Conservation (phyloP, 2,329 filamentous ascomycete species). For the Cladosporium sp. region DNA sequence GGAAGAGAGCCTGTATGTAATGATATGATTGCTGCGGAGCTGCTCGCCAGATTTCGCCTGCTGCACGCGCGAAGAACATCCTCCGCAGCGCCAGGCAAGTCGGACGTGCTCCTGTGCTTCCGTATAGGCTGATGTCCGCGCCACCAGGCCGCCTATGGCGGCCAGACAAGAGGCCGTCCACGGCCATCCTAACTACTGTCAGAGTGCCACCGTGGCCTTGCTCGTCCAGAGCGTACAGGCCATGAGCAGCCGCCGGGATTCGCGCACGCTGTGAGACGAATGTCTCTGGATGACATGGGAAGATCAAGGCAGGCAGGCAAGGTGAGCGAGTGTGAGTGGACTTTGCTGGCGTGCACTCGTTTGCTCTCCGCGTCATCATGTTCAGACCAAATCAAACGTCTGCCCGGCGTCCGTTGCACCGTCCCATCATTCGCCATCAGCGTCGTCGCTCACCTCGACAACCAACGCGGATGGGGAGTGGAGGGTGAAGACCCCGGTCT, state of each 20-base stretch:
- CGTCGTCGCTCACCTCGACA: conserved; percentile 13
- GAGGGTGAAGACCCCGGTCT: too few species aligned
- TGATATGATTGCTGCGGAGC: not conserved
- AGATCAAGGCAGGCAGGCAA: too few species aligned
- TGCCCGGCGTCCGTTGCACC: not conserved
- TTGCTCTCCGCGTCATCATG: not conserved
- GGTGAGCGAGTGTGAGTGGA: not conserved
- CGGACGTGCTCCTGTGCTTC: not conserved
- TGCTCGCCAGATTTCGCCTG: too few species aligned
- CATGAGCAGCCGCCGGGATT: conserved; percentile 2
- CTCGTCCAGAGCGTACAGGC: not conserved
- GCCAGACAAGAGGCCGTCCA: too few species aligned
- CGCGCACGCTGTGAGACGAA: not conserved
- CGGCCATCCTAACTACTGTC: not conserved
- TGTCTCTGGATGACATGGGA: not conserved
- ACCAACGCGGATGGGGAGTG: conserved; percentile 10
- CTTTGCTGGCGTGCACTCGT: not conserved
- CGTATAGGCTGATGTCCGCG: conserved; percentile 15
- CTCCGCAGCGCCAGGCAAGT: not conserved
- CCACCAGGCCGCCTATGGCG: conserved; percentile 13
- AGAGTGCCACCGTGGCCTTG: not conserved
- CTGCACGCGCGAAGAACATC: not conserved
- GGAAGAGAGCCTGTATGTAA: not conserved
- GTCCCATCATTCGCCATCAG: not conserved
- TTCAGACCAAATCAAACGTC: not conserved